These are phyloP conservation scores for Fraxinus floribunda DNA, from an alignment of 305 asterid genomes.

Conservation along the genomic window DNA sequence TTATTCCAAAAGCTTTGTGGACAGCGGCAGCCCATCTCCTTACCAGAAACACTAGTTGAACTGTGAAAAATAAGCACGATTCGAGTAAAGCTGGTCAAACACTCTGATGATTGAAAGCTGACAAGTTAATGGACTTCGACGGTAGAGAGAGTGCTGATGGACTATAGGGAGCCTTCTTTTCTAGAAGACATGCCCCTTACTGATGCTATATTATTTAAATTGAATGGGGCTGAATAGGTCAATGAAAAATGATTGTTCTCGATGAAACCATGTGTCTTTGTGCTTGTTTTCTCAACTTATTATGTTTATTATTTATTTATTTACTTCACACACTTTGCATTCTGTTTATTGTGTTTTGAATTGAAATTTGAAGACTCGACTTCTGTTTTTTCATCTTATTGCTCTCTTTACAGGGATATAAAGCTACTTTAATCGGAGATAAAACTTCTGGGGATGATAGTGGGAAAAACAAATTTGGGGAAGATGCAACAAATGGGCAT, in stretches of 20 bases:
- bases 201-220: neutral
- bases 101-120: neutral
- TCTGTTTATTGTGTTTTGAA: neutral
- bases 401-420: slow-evolving; percentile 61
- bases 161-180: neutral
- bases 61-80: neutral
- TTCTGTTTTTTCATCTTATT: slow-evolving; percentile 7
- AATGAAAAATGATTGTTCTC: neutral
- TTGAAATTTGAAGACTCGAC: slow-evolving; percentile 13
- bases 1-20: neutral
- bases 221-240: neutral
- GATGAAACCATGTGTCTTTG: neutral
- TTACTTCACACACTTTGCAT: neutral
- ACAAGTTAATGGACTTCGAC: neutral
- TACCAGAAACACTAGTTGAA: neutral
- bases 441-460: slow-evolving; percentile 42
- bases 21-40: neutral
- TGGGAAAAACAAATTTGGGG: slow-evolving; percentile 39
- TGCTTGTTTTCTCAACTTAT: neutral
- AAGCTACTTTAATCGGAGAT: slow-evolving; percentile 33
- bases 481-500: slow-evolving; percentile 31
- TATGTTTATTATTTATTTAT: neutral
- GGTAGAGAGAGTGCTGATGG: neutral
- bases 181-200: neutral
- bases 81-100: neutral